Base-by-base conservation (phyloP, 805 yeast genomes). In the Nakazawaea wyomingensis region DNA sequence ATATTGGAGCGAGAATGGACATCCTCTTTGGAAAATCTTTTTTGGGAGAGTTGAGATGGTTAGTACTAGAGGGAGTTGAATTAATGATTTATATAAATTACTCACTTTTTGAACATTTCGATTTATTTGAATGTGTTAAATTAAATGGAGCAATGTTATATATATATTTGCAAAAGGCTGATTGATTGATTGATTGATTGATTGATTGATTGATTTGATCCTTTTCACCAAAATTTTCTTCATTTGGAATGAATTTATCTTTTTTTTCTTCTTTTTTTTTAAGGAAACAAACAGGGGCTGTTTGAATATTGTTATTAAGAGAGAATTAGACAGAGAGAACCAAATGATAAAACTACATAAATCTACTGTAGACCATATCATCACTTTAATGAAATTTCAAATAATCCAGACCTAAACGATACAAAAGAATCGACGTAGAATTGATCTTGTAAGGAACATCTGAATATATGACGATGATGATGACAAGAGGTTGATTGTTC, bases 1-100 rank as follows among this genome's bases (percentile, higher is more conserved):
- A 90, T 82, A 57, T 91, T 91, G 11, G 96, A 81, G 50, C 93
- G 82, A 7, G 96, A 83, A 54, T 88, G 95, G 42, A 89, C 76
- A 57, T 90, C 96, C 33, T 88, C 96, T 51, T 78, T 82, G 24
- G 87, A 74, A 66, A 89, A 88, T 59, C 79, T 74, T 39, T 26
- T n/a, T n/a, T n/a, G n/a, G n/a, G n/a, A n/a, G 35, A 32, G 26
- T 27, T 9, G 27, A 24, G 3, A 24, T 34, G 14, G 33, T 30
- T 30, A 30, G 33, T 5, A n/a, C 17, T 16, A 13, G 11, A n/a
- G 14, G 11, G 8, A 9, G 27, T 11, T 2, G 27, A 10, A 11
- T 10, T 13, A 11, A 10, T 13, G 13, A 11, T 29, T 13, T 29
- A 11, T 10, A 11, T n/a, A 3, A 24, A 13, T 6, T 7, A 50